These are phyloP conservation scores for Lasiosphaeris hirsuta DNA, from an alignment of 495 filamentous ascomycete species.

Conservation along the genomic window DNA sequence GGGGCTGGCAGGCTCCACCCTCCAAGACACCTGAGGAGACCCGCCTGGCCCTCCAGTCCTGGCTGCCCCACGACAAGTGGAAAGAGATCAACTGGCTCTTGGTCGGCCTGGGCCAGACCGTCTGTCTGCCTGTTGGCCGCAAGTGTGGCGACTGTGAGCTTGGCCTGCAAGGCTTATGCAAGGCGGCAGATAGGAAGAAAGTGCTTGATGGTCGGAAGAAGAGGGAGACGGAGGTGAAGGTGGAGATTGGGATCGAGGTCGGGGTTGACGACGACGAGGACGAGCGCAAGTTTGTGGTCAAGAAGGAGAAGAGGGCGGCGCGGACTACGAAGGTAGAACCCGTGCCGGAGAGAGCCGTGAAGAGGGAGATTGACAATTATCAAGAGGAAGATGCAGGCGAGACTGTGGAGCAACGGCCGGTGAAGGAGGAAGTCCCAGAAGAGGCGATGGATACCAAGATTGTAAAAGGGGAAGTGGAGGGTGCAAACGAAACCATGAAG, in stretches of 20 bases:
- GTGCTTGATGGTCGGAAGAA: constrained; percentile 46
- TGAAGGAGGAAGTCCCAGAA: constrained; percentile 21
- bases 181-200: constrained; percentile 60
- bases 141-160: constrained; percentile 81
- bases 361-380: constrained; percentile 21
- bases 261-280: constrained; percentile 24
- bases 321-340: constrained; percentile 14
- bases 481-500: background rate
- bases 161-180: constrained; percentile 70
- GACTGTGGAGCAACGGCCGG: constrained; percentile 13
- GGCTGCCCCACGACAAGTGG: constrained; percentile 86
- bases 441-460: constrained; percentile 28
- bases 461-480: constrained; percentile 22
- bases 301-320: constrained; percentile 16
- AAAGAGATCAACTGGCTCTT: constrained; percentile 91
- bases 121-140: constrained; percentile 76
- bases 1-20: constrained; percentile 74
- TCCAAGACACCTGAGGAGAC: constrained; percentile 86
- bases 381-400: constrained; percentile 4
- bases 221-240: constrained; percentile 26
- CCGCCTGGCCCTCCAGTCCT: constrained; percentile 68
- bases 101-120: constrained; percentile 83
- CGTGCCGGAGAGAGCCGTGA: constrained; percentile 30
- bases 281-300: background rate
- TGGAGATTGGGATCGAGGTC: constrained; percentile 31